A percentile compares a stretch with the other conserved stretches of the same genome.
phyloP scores from a whole-genome alignment of 73 alveolate genomes.

The Paramecium pentaurelia region DNA sequence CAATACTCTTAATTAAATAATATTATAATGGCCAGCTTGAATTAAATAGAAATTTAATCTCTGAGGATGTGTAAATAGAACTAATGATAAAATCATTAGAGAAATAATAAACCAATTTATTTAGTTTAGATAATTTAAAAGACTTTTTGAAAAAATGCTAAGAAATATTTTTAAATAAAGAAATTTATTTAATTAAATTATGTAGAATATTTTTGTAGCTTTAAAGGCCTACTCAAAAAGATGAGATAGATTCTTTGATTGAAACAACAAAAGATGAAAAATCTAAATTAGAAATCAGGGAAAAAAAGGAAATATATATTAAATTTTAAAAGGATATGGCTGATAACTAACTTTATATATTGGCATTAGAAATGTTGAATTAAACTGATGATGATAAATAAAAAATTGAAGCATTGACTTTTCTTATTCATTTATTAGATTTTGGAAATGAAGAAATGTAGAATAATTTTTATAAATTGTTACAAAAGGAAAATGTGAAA shows the following conservation, averaged over 20 bases:
- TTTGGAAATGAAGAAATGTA: constrained; percentile 16
- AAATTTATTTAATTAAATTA: background rate
- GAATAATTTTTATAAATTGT: background rate
- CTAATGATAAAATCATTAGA: background rate
- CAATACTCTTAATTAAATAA: background rate
- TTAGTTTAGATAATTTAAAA: background rate
- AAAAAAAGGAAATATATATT: background rate
- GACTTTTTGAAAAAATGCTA: background rate
- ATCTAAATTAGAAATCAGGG: too few species aligned
- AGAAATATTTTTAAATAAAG: background rate
- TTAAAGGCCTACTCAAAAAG: constrained; percentile 5
- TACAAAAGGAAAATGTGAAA: background rate
- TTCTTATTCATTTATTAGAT: background rate
- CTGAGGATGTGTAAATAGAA: background rate
- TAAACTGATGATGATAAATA: background rate
- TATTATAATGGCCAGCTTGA: background rate
- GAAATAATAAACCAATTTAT: background rate
- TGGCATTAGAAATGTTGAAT: background rate
- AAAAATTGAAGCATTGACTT: background rate
- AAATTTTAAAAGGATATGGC: background rate
- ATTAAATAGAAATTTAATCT: background rate
- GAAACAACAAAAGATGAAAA: too few species aligned
- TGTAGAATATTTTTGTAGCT: background rate
- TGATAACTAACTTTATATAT: background rate
- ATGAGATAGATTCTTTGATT: background rate